A percentile compares a stretch with the other conserved stretches of the same genome.
Evolutionary conservation across 306 rosid genomes (phyloP).

Genomic region (Cicer judaicum): DNA sequence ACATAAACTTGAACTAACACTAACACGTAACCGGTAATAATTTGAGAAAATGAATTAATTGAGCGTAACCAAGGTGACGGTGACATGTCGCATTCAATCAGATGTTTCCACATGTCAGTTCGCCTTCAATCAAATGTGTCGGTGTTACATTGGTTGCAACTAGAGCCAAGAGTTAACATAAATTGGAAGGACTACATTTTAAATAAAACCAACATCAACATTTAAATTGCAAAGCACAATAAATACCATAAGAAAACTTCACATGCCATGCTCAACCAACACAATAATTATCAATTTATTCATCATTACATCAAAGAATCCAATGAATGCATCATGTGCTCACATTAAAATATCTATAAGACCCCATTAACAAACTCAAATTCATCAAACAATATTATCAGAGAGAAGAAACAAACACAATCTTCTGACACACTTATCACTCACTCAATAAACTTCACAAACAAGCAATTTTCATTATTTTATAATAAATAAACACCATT

Average conservation of each 20-base stretch:
- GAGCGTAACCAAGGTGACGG: too few relatives aligned
- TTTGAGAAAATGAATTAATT: too few relatives aligned
- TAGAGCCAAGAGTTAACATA: neutral
- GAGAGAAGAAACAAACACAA: neutral
- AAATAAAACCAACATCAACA: neutral
- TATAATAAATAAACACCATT: neutral
- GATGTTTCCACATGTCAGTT: too few relatives aligned
- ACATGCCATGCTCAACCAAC: conserved; percentile 1
- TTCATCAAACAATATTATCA: conserved; percentile 9
- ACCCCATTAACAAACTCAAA: neutral
- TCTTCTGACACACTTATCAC: neutral
- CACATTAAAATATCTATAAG: neutral
- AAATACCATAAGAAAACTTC: neutral
- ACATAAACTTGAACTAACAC: too few relatives aligned
- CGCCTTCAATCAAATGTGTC: too few relatives aligned
- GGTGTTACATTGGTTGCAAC: neutral
- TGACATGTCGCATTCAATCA: too few relatives aligned
- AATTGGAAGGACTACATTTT: neutral
- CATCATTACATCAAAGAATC: neutral
- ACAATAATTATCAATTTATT: neutral
- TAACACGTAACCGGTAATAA: too few relatives aligned
- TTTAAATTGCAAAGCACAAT: neutral
- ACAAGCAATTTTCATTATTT: neutral
- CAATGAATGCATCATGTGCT: conserved; percentile 12
- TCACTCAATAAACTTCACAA: conserved; percentile 3